A percentile compares a stretch with the other conserved stretches of the same genome.
phyloP scores from a whole-genome alignment of 2,329 filamentous ascomycete species.

The Phaeosphaeria sp. region DNA sequence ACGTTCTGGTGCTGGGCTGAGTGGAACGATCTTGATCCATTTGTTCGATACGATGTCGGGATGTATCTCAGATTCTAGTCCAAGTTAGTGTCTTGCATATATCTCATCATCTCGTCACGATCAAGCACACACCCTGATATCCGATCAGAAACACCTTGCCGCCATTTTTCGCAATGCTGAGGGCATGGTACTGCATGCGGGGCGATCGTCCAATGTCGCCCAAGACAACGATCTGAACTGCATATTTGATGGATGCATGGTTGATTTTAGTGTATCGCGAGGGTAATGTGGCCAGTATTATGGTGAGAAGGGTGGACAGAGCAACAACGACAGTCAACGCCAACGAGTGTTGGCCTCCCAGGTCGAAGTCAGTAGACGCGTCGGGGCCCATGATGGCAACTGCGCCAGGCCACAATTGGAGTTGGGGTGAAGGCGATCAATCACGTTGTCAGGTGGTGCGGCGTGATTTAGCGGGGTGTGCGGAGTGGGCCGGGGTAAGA shows the following conservation, averaged over 20 bases:
- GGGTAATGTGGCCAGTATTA: slow-evolving; percentile 61
- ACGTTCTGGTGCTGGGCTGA: slow-evolving; percentile 70
- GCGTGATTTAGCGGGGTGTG: slow-evolving; percentile 11
- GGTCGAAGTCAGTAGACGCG: neutral
- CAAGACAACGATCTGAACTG: slow-evolving; percentile 85
- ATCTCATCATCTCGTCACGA: neutral
- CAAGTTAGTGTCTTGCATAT: neutral
- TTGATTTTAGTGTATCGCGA: slow-evolving; percentile 57
- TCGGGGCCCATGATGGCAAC: slow-evolving; percentile 3
- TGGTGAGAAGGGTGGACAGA: slow-evolving; percentile 56
- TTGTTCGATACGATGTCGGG: slow-evolving; percentile 75
- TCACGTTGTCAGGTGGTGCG: slow-evolving; percentile 17
- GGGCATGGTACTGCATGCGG: slow-evolving; percentile 97
- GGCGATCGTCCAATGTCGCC: slow-evolving; percentile 96
- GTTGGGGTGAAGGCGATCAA: slow-evolving; percentile 20
- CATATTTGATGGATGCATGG: slow-evolving; percentile 39
- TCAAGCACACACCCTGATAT: slow-evolving; percentile 70
- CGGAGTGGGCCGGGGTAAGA: slow-evolving; percentile 24
- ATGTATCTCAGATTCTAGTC: slow-evolving; percentile 77
- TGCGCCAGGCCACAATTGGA: slow-evolving; percentile 28
- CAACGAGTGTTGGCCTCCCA: neutral
- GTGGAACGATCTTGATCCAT: slow-evolving; percentile 73
- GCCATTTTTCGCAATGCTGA: slow-evolving; percentile 86
- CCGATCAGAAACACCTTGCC: slow-evolving; percentile 84
- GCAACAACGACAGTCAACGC: slow-evolving; percentile 22